These are phyloP conservation scores for Leccinum fuscescens DNA, from an alignment of 1,284 basidiomycete species.

Conservation along the genomic window DNA sequence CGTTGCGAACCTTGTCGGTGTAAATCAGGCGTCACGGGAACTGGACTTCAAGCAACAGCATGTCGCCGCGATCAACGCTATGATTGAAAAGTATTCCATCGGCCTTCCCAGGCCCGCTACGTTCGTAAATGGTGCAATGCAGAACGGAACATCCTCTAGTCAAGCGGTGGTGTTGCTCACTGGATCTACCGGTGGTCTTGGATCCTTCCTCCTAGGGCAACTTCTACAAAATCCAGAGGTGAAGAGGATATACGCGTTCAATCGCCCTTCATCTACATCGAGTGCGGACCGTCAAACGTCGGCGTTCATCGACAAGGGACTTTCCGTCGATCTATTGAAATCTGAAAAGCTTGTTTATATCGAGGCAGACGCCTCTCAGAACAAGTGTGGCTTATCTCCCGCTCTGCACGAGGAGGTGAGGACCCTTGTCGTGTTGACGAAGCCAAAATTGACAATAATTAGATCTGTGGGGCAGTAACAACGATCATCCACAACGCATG, in stretches of 20 bases:
- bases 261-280: constrained; percentile 8
- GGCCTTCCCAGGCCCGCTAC: neutral
- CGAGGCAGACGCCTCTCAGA: constrained; percentile 9
- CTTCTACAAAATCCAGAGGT: constrained; percentile 3
- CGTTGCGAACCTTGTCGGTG: neutral
- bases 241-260: constrained; percentile 6
- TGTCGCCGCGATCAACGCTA: constrained; percentile 5
- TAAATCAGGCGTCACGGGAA: neutral
- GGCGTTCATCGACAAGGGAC: constrained; percentile 7
- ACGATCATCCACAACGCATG: constrained; percentile 14
- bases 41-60: neutral
- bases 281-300: constrained; percentile 7
- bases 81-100: constrained; percentile 9
- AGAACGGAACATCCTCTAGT: neutral
- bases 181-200: constrained; percentile 14
- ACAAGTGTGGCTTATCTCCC: constrained; percentile 6
- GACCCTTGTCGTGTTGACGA: too few relatives aligned
- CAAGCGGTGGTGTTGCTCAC: constrained; percentile 9
- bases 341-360: constrained; percentile 4
- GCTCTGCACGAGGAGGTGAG: too few relatives aligned
- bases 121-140: neutral
- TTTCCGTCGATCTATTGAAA: neutral
- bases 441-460: neutral
- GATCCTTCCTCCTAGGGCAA: constrained; percentile 5
- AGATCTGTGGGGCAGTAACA: constrained; percentile 3